These are phyloP conservation scores for Halophytophthora polymorphica DNA, from an alignment of 352 stramenopile genomes.

Conservation along the genomic window DNA sequence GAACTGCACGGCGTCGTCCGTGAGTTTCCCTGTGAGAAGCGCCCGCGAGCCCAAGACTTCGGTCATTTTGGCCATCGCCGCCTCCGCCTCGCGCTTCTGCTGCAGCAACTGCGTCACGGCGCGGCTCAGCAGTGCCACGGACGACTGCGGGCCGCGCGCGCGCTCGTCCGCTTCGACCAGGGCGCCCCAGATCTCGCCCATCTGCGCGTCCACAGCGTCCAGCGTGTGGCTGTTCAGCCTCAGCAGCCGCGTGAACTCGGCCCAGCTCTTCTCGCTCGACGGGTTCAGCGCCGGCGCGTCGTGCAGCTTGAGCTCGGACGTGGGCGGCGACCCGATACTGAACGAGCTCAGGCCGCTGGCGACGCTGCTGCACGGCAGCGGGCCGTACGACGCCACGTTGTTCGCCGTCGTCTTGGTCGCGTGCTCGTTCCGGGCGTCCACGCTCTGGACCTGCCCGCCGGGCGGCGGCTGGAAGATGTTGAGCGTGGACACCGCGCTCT, in stretches of 20 bases:
- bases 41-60: conserved; percentile 29
- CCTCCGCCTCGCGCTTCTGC: conserved; percentile 41
- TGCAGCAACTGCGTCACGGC: conserved; percentile 32
- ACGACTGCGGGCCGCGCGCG: conserved; percentile 10
- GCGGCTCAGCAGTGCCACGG: conserved; percentile 25
- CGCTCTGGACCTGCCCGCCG: conserved; percentile 1
- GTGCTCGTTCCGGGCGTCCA: neutral
- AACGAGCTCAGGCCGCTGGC: conserved; percentile 19
- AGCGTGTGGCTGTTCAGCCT: conserved; percentile 26
- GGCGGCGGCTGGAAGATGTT: conserved; percentile 16
- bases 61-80: conserved; percentile 28
- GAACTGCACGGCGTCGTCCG: conserved; percentile 32
- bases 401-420: neutral
- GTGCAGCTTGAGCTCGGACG: conserved; percentile 21
- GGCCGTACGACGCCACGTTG: neutral
- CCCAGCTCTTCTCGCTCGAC: conserved; percentile 27
- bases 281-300: conserved; percentile 15
- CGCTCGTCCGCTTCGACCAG: conserved; percentile 15
- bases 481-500: conserved; percentile 5
- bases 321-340: conserved; percentile 17
- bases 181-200: conserved; percentile 23
- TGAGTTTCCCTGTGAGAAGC: conserved; percentile 30
- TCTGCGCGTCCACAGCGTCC: conserved; percentile 24
- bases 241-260: conserved; percentile 34
- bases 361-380: conserved; percentile 1